These are phyloP conservation scores for Lactarius deliciosus DNA, from an alignment of 768 basidiomycete genomes.

Conservation along the genomic window DNA sequence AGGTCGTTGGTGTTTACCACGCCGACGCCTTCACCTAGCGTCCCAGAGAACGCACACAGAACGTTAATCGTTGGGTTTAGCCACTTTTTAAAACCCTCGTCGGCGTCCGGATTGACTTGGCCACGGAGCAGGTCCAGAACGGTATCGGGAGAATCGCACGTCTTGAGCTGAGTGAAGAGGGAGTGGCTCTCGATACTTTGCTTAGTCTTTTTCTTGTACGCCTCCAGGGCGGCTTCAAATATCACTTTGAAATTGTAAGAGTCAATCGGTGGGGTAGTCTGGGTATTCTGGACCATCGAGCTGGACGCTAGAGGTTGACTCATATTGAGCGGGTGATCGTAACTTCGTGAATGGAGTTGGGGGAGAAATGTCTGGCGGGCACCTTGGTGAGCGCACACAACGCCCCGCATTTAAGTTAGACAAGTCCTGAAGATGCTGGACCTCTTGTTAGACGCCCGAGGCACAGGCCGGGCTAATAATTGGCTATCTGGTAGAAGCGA, in stretches of 20 bases:
- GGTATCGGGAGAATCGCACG: neutral
- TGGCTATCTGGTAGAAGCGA: no score
- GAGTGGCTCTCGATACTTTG: neutral
- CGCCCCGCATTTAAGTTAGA: no score
- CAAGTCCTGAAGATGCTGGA: no score
- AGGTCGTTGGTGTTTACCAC: neutral
- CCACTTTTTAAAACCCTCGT: neutral
- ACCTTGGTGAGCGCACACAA: no score
- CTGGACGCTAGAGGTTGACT: no score
- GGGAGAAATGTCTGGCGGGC: no score
- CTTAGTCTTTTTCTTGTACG: neutral
- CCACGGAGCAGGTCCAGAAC: neutral
- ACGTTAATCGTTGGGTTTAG: neutral
- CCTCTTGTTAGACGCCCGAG: no score
- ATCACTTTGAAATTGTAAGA: neutral
- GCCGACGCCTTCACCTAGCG: neutral
- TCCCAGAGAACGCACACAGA: neutral
- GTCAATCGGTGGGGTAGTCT: neutral
- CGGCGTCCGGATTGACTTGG: neutral
- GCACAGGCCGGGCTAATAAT: no score
- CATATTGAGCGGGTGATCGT: no score
- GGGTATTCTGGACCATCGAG: neutral
- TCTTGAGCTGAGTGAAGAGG: neutral
- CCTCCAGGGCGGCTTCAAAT: neutral
- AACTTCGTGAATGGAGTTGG: no score